These are phyloP conservation scores for Exsudoporus floridanus DNA, from an alignment of 1,284 basidiomycete species.

Conservation along the genomic window DNA sequence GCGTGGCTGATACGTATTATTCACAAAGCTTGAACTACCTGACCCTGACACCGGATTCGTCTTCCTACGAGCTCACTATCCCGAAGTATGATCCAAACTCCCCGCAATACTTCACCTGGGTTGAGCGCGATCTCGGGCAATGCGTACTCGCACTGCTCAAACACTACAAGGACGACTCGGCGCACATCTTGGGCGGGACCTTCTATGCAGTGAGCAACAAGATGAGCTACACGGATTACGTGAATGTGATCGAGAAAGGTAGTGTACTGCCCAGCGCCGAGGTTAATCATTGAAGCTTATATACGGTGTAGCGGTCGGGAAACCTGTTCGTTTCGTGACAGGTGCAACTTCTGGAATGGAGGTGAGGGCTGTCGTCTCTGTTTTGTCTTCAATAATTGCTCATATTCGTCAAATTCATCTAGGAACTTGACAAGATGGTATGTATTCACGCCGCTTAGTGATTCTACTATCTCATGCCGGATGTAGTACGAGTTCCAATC, in stretches of 20 bases:
- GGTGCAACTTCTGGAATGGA: constrained; percentile 15
- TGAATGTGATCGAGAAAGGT: constrained; percentile 24
- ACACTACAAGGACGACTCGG: constrained; percentile 26
- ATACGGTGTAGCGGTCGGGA: constrained; percentile 24
- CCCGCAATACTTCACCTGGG: constrained; percentile 29
- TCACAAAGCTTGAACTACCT: constrained; percentile 8
- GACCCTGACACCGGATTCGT: constrained; percentile 11
- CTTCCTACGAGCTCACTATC: constrained; percentile 20
- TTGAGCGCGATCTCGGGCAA: constrained; percentile 32
- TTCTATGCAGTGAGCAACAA: constrained; percentile 31
- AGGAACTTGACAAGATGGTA: constrained; percentile 35
- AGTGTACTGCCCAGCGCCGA: neutral
- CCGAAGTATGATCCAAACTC: constrained; percentile 21
- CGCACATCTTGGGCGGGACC: constrained; percentile 20
- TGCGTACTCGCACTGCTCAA: constrained; percentile 32
- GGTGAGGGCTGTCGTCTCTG: constrained; percentile 9
- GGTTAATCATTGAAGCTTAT: neutral
- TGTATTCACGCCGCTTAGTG: neutral
- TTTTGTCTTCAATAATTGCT: neutral
- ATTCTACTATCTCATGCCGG: neutral
- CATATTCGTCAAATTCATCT: neutral
- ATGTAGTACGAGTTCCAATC: constrained; percentile 29
- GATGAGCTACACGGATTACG: constrained; percentile 25
- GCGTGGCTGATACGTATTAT: neutral
- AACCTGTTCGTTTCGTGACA: constrained; percentile 25